Base-by-base conservation (phyloP, 2,329 filamentous ascomycete species). In the Metarhizium humberi region DNA sequence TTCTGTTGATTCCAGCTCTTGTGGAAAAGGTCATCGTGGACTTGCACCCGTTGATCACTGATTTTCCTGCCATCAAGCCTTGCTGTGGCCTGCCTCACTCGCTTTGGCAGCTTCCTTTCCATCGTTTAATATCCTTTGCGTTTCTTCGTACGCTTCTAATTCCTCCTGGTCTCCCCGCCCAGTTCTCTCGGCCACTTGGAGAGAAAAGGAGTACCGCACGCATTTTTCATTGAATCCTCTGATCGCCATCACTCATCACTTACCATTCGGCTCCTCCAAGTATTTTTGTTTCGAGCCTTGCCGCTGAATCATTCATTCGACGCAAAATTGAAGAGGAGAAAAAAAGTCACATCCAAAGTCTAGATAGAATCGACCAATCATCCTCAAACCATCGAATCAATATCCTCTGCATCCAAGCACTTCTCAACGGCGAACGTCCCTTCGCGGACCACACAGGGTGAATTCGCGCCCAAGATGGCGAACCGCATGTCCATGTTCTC, bases 401-500 rank as follows among this genome's bases (percentile, higher is more conserved):
- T 40, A 16, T 14, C 38, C 11, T 16, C 3, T 20, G 16, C 42
- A 14, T 45, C 20, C n/a, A 45, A 45, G 42, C 42, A 20, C 16
- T 45, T 56, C 36, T 32, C 51, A 34, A 38, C 49, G 63, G 70
- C 74, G 69, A 67, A 67, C 66, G 72, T 76, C 73, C 74, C 59
- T 58, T 56, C 53, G 64, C 60, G 69, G 71, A 64, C 67, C 62
- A 66, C 67, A 64, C 68, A 52, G 50, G 47, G 49, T 51, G 55
- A 18, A 50, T 40, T 54, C 18, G 61, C 58, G 57, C 54, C 61
- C 55, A 63, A 55, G 67, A 85, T 86, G 82, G 75, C 82, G 61
- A 81, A 78, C 70, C 78, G 81, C 66, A 81, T 83, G 78, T 87
- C 85, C 61, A 84, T 86, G 78, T 87, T 85, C 67, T 87, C 84